phyloP scores from a whole-genome alignment of 495 filamentous ascomycete genomes.

The Clohesyomyces aquaticus region DNA sequence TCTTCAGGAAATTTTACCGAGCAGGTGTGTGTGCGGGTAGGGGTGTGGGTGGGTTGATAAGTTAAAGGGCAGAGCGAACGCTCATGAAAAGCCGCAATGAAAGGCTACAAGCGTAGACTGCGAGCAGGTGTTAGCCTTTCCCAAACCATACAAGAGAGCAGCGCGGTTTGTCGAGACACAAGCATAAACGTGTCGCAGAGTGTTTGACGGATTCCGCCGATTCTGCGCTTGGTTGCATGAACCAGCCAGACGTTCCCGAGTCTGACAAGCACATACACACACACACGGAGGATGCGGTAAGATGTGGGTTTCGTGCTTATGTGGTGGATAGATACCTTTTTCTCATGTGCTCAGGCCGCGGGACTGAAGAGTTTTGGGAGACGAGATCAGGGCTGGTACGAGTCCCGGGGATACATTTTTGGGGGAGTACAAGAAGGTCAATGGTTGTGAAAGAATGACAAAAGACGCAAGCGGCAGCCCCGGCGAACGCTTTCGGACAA shows the following conservation, averaged over 20 bases:
- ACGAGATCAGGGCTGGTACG: slow-evolving; percentile 37
- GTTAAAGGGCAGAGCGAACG: slow-evolving; percentile 30
- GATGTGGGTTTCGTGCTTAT: slow-evolving; percentile 25
- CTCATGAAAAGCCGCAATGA: slow-evolving; percentile 8
- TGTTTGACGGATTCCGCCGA: slow-evolving; percentile 36
- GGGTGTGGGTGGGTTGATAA: slow-evolving; percentile 34
- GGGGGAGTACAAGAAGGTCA: slow-evolving; percentile 28
- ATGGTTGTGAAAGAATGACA: slow-evolving; percentile 12
- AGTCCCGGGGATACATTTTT: slow-evolving; percentile 28
- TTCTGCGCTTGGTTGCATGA: slow-evolving; percentile 28
- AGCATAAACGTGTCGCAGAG: slow-evolving; percentile 38
- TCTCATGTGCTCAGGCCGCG: slow-evolving; percentile 33
- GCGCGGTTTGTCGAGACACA: slow-evolving; percentile 39
- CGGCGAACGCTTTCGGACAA: slow-evolving; percentile 5
- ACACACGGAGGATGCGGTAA: slow-evolving; percentile 7
- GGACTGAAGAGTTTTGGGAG: slow-evolving; percentile 5
- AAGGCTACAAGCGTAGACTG: slow-evolving; percentile 32
- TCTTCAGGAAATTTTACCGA: slow-evolving; percentile 3
- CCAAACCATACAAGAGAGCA: slow-evolving; percentile 40
- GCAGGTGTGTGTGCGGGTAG: slow-evolving; percentile 18
- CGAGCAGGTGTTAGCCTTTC: slow-evolving; percentile 35
- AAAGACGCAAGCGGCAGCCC: slow-evolving; percentile 30
- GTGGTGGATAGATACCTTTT: slow-evolving; percentile 38
- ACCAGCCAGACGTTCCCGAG: slow-evolving; percentile 32
- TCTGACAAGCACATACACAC: slow-evolving; percentile 40